Evolutionary conservation across 768 basidiomycete species (phyloP), one percentile per base, ranked within the genome.

Genomic region (Pleurotus cornucopiae): DNA sequence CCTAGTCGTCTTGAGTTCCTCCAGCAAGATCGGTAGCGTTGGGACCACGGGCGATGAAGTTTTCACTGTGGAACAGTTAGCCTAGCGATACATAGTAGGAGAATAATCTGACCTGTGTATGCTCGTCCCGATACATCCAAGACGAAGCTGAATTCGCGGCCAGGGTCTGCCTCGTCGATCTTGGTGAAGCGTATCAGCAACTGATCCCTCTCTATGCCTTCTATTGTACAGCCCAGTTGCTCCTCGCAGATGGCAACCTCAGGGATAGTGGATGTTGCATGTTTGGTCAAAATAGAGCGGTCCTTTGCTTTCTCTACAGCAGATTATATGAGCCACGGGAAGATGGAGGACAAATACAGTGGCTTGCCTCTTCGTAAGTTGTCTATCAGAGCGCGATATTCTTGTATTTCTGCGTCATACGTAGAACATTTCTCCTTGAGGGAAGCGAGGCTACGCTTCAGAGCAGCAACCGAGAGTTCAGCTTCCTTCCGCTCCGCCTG

Each of bases 21-120:
- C 83, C 23, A 94, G 72, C 5, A 94, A 72, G 14, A 88, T 78
- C 0, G 86, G 80, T 45, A 95, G 73, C 0, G 78, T 72, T 0
- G 88, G 81, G 4, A 94, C 73, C 6, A 78, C 76, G 0, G 92
- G 93, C 6, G 85, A 86, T 5, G 85, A 84, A 20, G 88, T 91
- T n/a, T 90, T 79, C 1, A 94, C 94, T 95, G 62, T 26, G 37
- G 21, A 46, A 52, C n/a, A 58, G 44, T 58, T 13, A 55, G 20
- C 14, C 18, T 14, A 20, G 20, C 6, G 5, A 12, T 20, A 38
- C 11, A 49, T 4, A 34, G 16, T 16, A 55, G 9, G 38, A 34
- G 5, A 34, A 46, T 6, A 49, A 30, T 62, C 78, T 37, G 45
- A 92, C 93, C 89, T 75, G 81, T 81, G 62, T 89, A 92, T 2